Conservation (phyloP, 345 rosid genomes). For the Linum lewisii region DNA sequence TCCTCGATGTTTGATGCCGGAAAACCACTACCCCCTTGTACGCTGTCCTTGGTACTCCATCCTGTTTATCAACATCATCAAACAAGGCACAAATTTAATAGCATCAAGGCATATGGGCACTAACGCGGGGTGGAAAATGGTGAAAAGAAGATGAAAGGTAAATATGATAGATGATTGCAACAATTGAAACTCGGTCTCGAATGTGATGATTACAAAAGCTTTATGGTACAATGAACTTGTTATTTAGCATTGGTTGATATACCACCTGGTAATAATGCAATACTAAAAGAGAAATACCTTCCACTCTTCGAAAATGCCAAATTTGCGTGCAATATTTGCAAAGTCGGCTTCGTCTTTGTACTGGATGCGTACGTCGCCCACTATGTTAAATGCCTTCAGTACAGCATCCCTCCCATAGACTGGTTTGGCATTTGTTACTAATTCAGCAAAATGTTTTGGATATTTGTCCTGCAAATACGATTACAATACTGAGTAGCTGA, state of each 20-base stretch:
- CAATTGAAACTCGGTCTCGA: too few relatives aligned
- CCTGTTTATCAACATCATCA: slow-evolving; percentile 30
- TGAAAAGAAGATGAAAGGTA: too few relatives aligned
- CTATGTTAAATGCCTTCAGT: slow-evolving; percentile 50
- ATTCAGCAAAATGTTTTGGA: slow-evolving; percentile 43
- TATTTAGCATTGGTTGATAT: too few relatives aligned
- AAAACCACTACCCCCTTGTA: slow-evolving; percentile 88
- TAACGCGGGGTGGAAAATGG: too few relatives aligned
- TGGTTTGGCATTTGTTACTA: slow-evolving; percentile 61
- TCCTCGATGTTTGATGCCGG: slow-evolving; percentile 49
- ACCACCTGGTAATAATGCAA: too few relatives aligned
- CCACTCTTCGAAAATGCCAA: slow-evolving; percentile 96
- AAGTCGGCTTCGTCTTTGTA: slow-evolving; percentile 70
- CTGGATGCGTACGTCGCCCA: slow-evolving; percentile 60
- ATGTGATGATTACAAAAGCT: too few relatives aligned
- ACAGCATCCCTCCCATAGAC: slow-evolving; percentile 55
- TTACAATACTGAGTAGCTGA: slow-evolving; percentile 11
- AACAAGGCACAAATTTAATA: background rate
- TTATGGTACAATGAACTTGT: too few relatives aligned
- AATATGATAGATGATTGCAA: too few relatives aligned
- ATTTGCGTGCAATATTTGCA: slow-evolving; percentile 63
- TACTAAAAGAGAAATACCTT: slow-evolving; percentile 38
- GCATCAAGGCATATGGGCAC: background rate
- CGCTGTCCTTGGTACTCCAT: slow-evolving; percentile 92
- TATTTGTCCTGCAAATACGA: slow-evolving; percentile 56